Evolutionary conservation across 177 flowering plant species (phyloP), one percentile per base, ranked within the genome.

Genomic region (Vitis hybrid): DNA sequence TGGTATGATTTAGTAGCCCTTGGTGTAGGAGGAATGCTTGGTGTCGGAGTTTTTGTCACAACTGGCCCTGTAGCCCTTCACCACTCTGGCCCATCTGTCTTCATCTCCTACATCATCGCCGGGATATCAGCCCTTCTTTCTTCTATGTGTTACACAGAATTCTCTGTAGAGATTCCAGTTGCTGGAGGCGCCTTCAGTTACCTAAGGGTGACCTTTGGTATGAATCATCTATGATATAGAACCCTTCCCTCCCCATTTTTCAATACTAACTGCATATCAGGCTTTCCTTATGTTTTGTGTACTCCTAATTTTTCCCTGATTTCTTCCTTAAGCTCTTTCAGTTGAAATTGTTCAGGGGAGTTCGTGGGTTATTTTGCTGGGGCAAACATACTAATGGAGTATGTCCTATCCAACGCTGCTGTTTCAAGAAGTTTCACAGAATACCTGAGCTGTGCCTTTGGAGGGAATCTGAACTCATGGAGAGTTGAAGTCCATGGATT

Each of bases 171-270:
- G 49, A 76, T 93, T 61, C 97, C 98, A 0, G 98, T 88, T 11
- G 96, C 98, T 6, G 98, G 98, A 1, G 98, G 98, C 3, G 97
- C 98, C 64, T 93, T 93, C 72, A 93, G 98, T 70, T 93, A 88
- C 67, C 82, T 91, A 2, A 81, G 98, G 77, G 75, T 93, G 11
- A 93, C 98, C 48, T 93, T 93, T 75, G 98, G 98, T 92, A 79
- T 64, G 67, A 35, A 27, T 16, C 48, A 14, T 24, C 16, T 54
- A 14, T 13, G 6, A 1, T 16, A 4, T 16, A 18, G 35, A 19
- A 64, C 48, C 51, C 2, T 35, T 35, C 19, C 12, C 6, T 55
- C 48, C 11, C 14, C 18, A 11, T 52, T 60, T 27, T 62, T 64
- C 3, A 8, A 12, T 49, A 14, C 19, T 19, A n/a, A n/a, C 14